A percentile compares a stretch with the other conserved stretches of the same genome.
Conservation (phyloP, 768 basidiomycete species). For the Chalciporus piperatus region DNA sequence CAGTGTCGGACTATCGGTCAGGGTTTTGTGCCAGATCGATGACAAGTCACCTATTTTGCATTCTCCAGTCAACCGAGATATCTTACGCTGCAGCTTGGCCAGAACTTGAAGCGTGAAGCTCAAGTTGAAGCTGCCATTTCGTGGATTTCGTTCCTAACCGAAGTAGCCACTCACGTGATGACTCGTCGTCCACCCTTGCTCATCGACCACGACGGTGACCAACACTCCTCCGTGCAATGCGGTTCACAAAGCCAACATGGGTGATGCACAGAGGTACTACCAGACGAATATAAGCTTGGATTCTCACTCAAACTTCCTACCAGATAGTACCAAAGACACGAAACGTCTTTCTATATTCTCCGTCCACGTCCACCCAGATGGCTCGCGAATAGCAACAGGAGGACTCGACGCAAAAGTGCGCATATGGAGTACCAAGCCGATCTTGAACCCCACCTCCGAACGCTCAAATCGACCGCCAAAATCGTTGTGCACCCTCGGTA, state of each 20-base stretch:
- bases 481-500: constrained; percentile 83
- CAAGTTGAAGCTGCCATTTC: too few relatives aligned
- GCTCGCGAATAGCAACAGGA: constrained; percentile 94
- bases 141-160: too few relatives aligned
- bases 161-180: neutral
- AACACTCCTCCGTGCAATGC: constrained; percentile 44
- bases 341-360: constrained; percentile 88
- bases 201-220: neutral
- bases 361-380: constrained; percentile 92
- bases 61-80: too few relatives aligned
- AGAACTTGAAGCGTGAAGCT: too few relatives aligned
- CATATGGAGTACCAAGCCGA: constrained; percentile 96
- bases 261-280: constrained; percentile 68
- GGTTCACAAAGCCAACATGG: constrained; percentile 89
- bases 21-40: too few relatives aligned
- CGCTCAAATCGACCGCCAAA: constrained; percentile 73
- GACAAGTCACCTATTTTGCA: too few relatives aligned
- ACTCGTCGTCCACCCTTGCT: neutral
- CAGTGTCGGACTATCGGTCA: too few relatives aligned
- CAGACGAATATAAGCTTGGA: neutral
- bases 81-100: too few relatives aligned
- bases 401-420: constrained; percentile 94
- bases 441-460: constrained; percentile 72
- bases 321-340: constrained; percentile 46
- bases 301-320: neutral